Evolutionary conservation across 176 grass and related monocot genomes (phyloP).

Genomic region (Themeda triandra): DNA sequence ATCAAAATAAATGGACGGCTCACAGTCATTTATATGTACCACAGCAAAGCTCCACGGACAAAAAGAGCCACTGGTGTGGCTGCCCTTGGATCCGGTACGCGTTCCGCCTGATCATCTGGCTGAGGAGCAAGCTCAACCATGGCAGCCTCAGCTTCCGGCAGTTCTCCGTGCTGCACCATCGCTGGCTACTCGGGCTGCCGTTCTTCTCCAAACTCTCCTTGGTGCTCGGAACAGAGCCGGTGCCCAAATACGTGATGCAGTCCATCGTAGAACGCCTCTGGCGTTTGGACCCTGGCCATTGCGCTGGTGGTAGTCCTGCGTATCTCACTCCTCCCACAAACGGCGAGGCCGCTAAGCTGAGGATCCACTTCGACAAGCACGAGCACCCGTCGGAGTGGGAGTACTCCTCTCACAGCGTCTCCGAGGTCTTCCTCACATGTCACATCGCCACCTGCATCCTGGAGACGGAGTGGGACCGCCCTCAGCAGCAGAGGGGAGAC

Average conservation of each 20-base stretch:
- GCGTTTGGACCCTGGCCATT: background rate
- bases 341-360: background rate
- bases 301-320: too few species aligned
- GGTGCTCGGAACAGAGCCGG: background rate
- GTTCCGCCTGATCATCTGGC: background rate
- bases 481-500: too few species aligned
- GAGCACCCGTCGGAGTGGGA: background rate
- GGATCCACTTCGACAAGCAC: background rate
- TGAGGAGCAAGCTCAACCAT: background rate
- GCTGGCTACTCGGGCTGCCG: background rate
- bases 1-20: too few species aligned
- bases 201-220: background rate
- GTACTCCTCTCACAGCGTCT: too few species aligned
- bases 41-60: too few species aligned
- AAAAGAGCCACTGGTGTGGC: background rate
- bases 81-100: background rate
- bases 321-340: background rate
- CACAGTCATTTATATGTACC: too few species aligned
- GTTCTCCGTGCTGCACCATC: constrained; percentile 1
- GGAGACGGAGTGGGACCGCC: background rate
- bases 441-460: background rate
- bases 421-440: constrained; percentile 10
- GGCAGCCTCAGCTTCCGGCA: background rate
- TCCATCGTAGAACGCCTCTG: background rate
- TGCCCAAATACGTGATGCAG: background rate